A percentile compares a stretch with the other conserved stretches of the same genome.
phyloP scores from a whole-genome alignment of 371 early-diverging fungal genomes.

The Syncephalis fuscata region DNA sequence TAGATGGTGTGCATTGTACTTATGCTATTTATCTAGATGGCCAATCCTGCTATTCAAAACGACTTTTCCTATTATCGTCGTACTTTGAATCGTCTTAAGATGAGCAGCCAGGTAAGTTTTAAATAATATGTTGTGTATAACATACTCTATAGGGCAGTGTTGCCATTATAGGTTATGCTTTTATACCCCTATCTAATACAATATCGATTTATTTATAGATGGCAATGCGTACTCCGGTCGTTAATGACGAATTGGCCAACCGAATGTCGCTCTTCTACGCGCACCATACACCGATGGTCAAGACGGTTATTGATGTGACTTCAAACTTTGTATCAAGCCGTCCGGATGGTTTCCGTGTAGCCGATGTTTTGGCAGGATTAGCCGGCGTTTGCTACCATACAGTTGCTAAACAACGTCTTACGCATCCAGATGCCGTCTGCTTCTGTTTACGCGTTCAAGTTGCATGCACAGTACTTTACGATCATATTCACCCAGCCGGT shows the following conservation, averaged over 20 bases:
- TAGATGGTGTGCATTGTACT: too few relatives aligned
- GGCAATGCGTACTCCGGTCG: not conserved
- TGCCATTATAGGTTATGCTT: too few relatives aligned
- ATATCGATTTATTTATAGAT: too few relatives aligned
- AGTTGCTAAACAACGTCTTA: conserved; percentile 10
- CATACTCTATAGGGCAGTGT: too few relatives aligned
- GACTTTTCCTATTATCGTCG: conserved; percentile 93
- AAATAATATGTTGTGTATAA: too few relatives aligned
- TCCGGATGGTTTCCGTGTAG: conserved; percentile 24
- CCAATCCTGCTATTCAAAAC: conserved; percentile 83
- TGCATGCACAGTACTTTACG: conserved; percentile 73
- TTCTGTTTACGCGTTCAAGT: conserved; percentile 76
- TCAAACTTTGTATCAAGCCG: conserved; percentile 26
- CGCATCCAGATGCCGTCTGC: conserved; percentile 4
- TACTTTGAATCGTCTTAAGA: conserved; percentile 58
- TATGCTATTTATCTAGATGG: conserved; percentile 35
- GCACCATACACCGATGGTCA: conserved; percentile 84
- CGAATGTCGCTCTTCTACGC: conserved; percentile 89
- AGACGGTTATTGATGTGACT: conserved; percentile 59
- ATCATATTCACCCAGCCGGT: conserved; percentile 70
- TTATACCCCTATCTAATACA: too few relatives aligned
- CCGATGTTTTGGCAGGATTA: conserved; percentile 40
- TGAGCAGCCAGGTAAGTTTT: conserved; percentile 23
- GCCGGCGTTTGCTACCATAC: conserved; percentile 49
- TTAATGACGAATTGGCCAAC: conserved; percentile 74